Evolutionary conservation across 73 alveolate species (phyloP).

Genomic region (Urostyla sp.): DNA sequence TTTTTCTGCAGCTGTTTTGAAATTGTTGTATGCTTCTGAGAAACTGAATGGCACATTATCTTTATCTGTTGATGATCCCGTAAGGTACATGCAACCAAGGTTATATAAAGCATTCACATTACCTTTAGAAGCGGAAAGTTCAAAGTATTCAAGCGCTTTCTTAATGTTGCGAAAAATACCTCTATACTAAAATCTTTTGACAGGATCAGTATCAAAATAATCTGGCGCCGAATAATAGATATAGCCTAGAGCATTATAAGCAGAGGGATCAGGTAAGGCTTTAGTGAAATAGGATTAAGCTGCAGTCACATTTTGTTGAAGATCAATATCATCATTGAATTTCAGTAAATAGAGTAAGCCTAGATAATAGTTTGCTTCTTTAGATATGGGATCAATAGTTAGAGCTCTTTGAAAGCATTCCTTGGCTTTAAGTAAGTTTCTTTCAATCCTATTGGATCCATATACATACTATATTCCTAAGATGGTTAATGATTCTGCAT

Average conservation of each 20-base stretch:
- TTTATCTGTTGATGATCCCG: not conserved
- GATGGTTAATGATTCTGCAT: slow-evolving; percentile 28
- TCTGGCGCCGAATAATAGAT: slow-evolving; percentile 48
- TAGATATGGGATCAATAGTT: slow-evolving; percentile 2
- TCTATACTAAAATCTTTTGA: not conserved
- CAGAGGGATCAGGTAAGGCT: slow-evolving; percentile 35
- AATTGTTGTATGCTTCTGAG: slow-evolving; percentile 35
- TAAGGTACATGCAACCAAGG: slow-evolving; percentile 21
- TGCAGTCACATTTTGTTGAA: not conserved
- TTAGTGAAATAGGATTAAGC: not conserved
- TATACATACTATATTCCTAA: slow-evolving; percentile 34
- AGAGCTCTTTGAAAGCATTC: slow-evolving; percentile 31
- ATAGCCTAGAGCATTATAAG: slow-evolving; percentile 50
- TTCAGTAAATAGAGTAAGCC: slow-evolving; percentile 21
- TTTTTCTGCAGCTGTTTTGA: slow-evolving; percentile 50
- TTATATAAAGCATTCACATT: slow-evolving; percentile 38
- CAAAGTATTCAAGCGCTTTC: slow-evolving; percentile 13
- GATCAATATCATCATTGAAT: slow-evolving; percentile 21
- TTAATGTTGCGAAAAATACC: not conserved
- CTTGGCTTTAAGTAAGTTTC: slow-evolving; percentile 20
- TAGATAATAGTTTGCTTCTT: slow-evolving; percentile 41
- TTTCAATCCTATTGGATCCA: slow-evolving; percentile 33
- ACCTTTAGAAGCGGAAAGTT: slow-evolving; percentile 13
- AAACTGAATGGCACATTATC: not conserved
- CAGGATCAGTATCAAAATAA: slow-evolving; percentile 34